Conservation (phyloP, 176 grass and related monocot genomes). For the Eragrostis curvula region DNA sequence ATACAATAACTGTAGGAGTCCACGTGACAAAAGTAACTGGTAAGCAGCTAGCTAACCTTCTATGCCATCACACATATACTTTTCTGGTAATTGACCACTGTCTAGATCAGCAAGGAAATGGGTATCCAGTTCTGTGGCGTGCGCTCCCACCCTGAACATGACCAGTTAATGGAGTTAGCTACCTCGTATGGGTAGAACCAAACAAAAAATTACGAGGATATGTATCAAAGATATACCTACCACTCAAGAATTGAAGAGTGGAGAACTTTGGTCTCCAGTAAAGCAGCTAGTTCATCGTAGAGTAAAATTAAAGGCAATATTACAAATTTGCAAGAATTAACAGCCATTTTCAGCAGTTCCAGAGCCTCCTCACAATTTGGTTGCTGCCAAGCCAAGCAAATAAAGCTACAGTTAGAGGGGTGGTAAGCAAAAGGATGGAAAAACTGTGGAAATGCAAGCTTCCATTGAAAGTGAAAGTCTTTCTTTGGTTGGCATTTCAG, state of each 20-base stretch:
- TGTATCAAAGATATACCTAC: constrained; percentile 46
- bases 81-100: constrained; percentile 58
- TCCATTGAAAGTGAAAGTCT: no score
- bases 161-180: constrained; percentile 12
- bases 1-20: constrained; percentile 11
- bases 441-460: no score
- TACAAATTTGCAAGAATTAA: constrained; percentile 79
- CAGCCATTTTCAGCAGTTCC: constrained; percentile 74
- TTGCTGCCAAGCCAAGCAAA: constrained; percentile 62
- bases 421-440: no score
- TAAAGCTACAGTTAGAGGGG: neutral
- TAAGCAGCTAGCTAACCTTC: constrained; percentile 65
- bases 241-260: constrained; percentile 73
- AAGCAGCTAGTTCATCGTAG: constrained; percentile 83
- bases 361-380: constrained; percentile 76
- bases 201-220: constrained; percentile 12
- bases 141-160: constrained; percentile 60
- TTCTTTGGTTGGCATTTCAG: no score
- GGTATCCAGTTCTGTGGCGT: constrained; percentile 70
- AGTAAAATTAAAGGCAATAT: constrained; percentile 73
- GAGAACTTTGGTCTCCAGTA: constrained; percentile 64
- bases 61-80: constrained; percentile 59
- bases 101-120: constrained; percentile 88
- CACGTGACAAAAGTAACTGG: constrained; percentile 5
- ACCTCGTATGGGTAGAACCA: constrained; percentile 30